Evolutionary conservation across 371 early-diverging fungal genomes (phyloP).

Genomic region (Saksenaea oblongispora): DNA sequence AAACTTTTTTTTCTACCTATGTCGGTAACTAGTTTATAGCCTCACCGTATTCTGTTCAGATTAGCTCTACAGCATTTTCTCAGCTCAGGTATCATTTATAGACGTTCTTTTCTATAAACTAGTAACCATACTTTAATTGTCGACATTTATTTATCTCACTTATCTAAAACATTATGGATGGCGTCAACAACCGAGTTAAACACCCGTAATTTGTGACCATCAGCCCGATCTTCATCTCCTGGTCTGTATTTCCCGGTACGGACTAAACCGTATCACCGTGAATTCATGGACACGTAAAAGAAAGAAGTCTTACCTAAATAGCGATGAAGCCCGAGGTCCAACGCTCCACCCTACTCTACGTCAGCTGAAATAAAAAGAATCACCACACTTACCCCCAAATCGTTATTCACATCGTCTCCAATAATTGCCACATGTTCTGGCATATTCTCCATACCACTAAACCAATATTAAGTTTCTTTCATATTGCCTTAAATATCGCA

Average conservation of each 20-base stretch:
- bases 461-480: not conserved
- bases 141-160: not conserved
- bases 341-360: slow-evolving; percentile 50
- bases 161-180: slow-evolving; percentile 35
- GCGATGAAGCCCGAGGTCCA: slow-evolving; percentile 68
- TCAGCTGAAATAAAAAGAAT: not conserved
- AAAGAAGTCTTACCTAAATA: slow-evolving; percentile 52
- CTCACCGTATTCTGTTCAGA: no score
- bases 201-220: slow-evolving; percentile 16
- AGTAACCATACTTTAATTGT: no score
- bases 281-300: not conserved
- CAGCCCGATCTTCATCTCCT: slow-evolving; percentile 60
- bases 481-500: not conserved
- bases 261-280: slow-evolving; percentile 36
- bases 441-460: slow-evolving; percentile 25
- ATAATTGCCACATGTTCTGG: slow-evolving; percentile 73
- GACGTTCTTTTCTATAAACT: no score
- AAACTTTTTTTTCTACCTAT: no score
- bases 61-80: no score
- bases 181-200: slow-evolving; percentile 48
- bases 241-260: slow-evolving; percentile 83
- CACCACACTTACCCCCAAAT: slow-evolving; percentile 68
- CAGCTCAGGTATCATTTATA: no score
- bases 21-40: no score
- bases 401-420: slow-evolving; percentile 83